phyloP scores from a whole-genome alignment of 2,329 filamentous ascomycete genomes.

The Hymenotorrendiella dingleyae region DNA sequence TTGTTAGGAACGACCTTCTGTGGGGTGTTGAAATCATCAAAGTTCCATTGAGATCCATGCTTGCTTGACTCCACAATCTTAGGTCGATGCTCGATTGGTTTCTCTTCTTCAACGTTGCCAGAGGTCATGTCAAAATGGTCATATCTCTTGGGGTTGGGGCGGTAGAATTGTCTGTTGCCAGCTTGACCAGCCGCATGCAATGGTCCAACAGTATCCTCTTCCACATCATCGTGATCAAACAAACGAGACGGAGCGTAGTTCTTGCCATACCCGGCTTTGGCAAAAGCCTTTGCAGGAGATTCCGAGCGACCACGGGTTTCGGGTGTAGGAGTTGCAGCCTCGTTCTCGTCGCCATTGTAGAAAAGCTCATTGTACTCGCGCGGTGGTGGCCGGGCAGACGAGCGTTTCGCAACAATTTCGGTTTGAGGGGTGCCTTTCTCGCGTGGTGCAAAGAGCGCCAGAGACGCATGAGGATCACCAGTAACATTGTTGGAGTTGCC shows the following conservation, averaged over 20 bases:
- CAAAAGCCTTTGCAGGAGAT: conserved; percentile 31
- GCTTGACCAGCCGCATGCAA: conserved; percentile 35
- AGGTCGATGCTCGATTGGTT: conserved; percentile 30
- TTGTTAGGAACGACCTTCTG: conserved; percentile 62
- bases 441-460: conserved; percentile 69
- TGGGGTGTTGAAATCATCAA: conserved; percentile 82
- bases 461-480: conserved; percentile 62
- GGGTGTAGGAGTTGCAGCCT: conserved; percentile 17
- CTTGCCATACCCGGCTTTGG: conserved; percentile 52
- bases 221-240: conserved; percentile 55
- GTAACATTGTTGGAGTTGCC: conserved; percentile 48
- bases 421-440: conserved; percentile 51
- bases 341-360: conserved; percentile 36
- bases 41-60: conserved; percentile 75
- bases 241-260: conserved; percentile 58
- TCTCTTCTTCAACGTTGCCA: conserved; percentile 41
- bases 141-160: conserved; percentile 71
- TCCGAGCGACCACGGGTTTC: conserved; percentile 13
- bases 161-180: conserved; percentile 34
- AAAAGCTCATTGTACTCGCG: conserved; percentile 68
- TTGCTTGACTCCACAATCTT: conserved; percentile 46
- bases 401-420: conserved; percentile 55
- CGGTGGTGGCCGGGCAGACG: conserved; percentile 64
- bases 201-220: conserved; percentile 40
- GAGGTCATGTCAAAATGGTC: conserved; percentile 80